These are phyloP conservation scores for Russula sp. DNA, from an alignment of 768 basidiomycete species.

Conservation along the genomic window DNA sequence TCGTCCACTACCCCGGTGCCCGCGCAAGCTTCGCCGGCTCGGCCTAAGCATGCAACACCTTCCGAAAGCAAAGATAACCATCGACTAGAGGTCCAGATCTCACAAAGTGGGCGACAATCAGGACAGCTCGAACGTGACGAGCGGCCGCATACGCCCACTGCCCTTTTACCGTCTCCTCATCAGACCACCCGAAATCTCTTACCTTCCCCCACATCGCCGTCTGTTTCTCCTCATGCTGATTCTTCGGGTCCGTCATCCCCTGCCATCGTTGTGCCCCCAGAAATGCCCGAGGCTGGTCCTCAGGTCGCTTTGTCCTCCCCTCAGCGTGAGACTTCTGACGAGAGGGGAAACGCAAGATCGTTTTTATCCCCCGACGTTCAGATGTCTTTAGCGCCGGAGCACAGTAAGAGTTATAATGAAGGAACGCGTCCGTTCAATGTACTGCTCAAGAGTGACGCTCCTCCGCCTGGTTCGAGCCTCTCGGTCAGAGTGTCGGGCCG, in stretches of 20 bases:
- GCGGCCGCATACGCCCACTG: background rate
- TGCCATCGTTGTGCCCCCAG: slow-evolving; percentile 4
- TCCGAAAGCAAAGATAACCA: background rate
- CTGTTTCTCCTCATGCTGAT: background rate
- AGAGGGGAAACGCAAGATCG: slow-evolving; percentile 1
- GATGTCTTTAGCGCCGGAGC: slow-evolving; percentile 25
- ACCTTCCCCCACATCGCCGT: slow-evolving; percentile 5
- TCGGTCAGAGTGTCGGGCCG: slow-evolving; percentile 32
- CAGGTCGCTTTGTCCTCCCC: slow-evolving; percentile 19
- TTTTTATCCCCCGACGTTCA: slow-evolving; percentile 24
- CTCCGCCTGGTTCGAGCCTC: slow-evolving; percentile 26
- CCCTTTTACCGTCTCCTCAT: background rate
- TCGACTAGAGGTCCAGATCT: background rate
- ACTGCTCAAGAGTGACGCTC: slow-evolving; percentile 28
- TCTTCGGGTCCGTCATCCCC: slow-evolving; percentile 6
- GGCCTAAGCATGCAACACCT: background rate
- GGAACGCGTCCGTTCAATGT: slow-evolving; percentile 38
- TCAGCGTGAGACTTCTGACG: background rate
- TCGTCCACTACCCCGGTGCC: background rate
- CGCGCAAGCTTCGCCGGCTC: background rate
- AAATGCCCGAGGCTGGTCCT: slow-evolving; percentile 15
- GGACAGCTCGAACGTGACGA: slow-evolving; percentile 4
- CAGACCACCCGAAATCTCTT: background rate
- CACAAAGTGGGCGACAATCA: slow-evolving; percentile 1
- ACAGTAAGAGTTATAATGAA: slow-evolving; percentile 40